phyloP scores from a whole-genome alignment of 1,284 basidiomycete species.

The Nidula niveotomentosa region DNA sequence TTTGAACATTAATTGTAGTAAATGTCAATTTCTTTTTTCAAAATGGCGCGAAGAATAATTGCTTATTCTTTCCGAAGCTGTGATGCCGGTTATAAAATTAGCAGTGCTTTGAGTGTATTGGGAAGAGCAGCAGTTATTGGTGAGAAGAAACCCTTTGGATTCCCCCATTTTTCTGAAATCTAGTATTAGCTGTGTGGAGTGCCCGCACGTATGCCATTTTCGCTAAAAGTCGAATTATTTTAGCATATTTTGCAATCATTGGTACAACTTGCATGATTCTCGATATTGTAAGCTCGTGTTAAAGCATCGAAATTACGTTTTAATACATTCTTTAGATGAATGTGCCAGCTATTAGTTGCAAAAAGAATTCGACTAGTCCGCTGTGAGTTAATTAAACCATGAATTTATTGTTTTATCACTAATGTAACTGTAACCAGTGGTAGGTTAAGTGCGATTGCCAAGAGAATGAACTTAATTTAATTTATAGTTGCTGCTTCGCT shows the following conservation, averaged over 20 bases:
- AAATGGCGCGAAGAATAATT: background rate
- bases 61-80: constrained; percentile 16
- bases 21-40: background rate
- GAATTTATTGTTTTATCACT: constrained; percentile 1
- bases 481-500: constrained; percentile 21
- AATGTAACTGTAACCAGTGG: background rate
- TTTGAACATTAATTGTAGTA: background rate
- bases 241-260: constrained; percentile 20
- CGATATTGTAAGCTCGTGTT: constrained; percentile 22
- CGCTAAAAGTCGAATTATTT: constrained; percentile 19
- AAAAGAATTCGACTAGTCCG: background rate
- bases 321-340: constrained; percentile 5
- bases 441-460: no score
- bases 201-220: constrained; percentile 31
- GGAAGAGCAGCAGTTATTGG: constrained; percentile 29
- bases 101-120: constrained; percentile 26
- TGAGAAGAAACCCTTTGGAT: constrained; percentile 11
- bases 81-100: constrained; percentile 26
- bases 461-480: background rate
- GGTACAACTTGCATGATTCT: constrained; percentile 23
- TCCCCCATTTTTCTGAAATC: background rate
- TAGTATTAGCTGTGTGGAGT: constrained; percentile 23
- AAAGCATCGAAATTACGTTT: background rate
- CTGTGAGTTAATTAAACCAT: no score
- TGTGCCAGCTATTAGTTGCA: constrained; percentile 12